These are phyloP conservation scores for thale cress (Arabidopsis thaliana) DNA, from an alignment of 345 rosid species.

Conservation along the genomic window TAIR10.1 NC_003074.8:184501-185000, in stretches of 20 bases:
- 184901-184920: slow-evolving; percentile 45
- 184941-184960: slow-evolving; percentile 60
- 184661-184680: too few species aligned
- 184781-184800: slow-evolving; percentile 24
- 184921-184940: slow-evolving; percentile 51
- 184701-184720: background rate
- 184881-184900: background rate
- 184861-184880: background rate
- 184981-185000: slow-evolving; percentile 34
- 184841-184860: background rate
- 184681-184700: background rate
- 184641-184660: background rate
- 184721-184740: slow-evolving; percentile 10
- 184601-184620: background rate
- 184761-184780: slow-evolving; percentile 41
- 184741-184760: slow-evolving; percentile 31
- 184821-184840: slow-evolving; percentile 56
- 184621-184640: background rate
- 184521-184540: too few species aligned
- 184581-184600: too few species aligned
- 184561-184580: too few species aligned
- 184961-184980: slow-evolving; percentile 50
- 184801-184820: slow-evolving; percentile 30
- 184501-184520: too few species aligned
- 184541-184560: too few species aligned